These are phyloP conservation scores for Dendrocalamus sinicus DNA, from an alignment of 176 grass and related monocot species.

Conservation along the genomic window DNA sequence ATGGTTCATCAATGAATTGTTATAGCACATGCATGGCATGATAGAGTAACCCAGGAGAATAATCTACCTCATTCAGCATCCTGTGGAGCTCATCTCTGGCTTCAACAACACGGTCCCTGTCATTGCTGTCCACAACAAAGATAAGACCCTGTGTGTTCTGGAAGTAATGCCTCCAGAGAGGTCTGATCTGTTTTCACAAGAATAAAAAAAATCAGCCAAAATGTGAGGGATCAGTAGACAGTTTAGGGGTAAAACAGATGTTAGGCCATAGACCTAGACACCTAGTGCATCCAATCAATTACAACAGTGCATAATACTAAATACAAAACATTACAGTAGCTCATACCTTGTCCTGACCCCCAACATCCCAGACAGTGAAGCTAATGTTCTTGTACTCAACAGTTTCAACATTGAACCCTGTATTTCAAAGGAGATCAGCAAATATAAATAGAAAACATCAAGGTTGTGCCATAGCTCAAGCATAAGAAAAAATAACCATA, in stretches of 20 bases:
- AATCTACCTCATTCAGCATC: conserved; percentile 40
- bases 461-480: background rate
- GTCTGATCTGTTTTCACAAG: conserved; percentile 28
- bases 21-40: background rate
- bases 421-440: background rate
- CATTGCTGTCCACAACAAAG: conserved; percentile 43
- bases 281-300: background rate
- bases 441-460: background rate
- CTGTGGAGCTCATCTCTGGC: conserved; percentile 46
- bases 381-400: conserved; percentile 97
- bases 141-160: conserved; percentile 42
- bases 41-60: background rate
- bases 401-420: conserved; percentile 88
- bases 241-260: background rate
- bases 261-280: background rate
- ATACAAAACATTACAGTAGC: background rate
- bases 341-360: conserved; percentile 93
- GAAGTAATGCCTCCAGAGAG: conserved; percentile 44
- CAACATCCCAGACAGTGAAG: conserved; percentile 91
- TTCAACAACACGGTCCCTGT: conserved; percentile 29
- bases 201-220: background rate
- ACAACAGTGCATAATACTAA: background rate
- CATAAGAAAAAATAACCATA: background rate
- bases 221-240: background rate
- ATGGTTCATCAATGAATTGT: background rate